Evolutionary conservation across 805 yeast species (phyloP).

Genomic region (Sugiyamaella valdiviana): DNA sequence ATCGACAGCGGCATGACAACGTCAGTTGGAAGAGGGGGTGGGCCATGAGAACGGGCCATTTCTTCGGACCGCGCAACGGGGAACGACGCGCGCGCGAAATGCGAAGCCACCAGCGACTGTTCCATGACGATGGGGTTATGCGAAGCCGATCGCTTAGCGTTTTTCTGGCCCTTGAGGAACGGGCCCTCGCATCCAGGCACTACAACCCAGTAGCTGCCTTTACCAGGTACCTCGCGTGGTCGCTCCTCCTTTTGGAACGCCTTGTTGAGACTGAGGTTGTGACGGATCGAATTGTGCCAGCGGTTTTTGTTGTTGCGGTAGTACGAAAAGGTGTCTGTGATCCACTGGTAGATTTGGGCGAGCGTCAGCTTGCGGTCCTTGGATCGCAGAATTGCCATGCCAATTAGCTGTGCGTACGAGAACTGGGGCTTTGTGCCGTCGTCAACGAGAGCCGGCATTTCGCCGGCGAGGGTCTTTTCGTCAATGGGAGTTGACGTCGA

Average conservation of each 20-base stretch:
- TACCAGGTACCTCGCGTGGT: constrained; percentile 53
- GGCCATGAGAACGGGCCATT: neutral
- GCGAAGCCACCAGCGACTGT: neutral
- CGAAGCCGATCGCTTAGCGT: neutral
- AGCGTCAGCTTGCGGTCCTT: constrained; percentile 63
- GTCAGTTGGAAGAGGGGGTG: constrained; percentile 2
- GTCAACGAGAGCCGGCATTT: constrained; percentile 33
- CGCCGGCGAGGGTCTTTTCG: constrained; percentile 1
- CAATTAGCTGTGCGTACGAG: constrained; percentile 89
- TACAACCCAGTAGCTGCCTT: constrained; percentile 89
- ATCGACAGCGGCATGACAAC: constrained; percentile 8
- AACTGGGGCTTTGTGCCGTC: constrained; percentile 80
- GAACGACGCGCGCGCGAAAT: neutral
- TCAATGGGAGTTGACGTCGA: neutral
- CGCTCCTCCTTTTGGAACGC: constrained; percentile 88
- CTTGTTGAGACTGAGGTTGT: constrained; percentile 84
- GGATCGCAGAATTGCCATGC: constrained; percentile 86
- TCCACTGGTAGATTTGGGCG: constrained; percentile 89
- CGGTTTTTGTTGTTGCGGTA: constrained; percentile 84
- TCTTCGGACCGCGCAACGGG: neutral
- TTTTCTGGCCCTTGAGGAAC: constrained; percentile 44
- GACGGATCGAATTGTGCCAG: constrained; percentile 97
- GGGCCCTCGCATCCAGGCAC: constrained; percentile 76
- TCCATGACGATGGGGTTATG: neutral
- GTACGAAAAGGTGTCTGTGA: constrained; percentile 73